Evolutionary conservation across 2,329 filamentous ascomycete genomes (phyloP).

Genomic region (Tolypocladium cylindrosporum): DNA sequence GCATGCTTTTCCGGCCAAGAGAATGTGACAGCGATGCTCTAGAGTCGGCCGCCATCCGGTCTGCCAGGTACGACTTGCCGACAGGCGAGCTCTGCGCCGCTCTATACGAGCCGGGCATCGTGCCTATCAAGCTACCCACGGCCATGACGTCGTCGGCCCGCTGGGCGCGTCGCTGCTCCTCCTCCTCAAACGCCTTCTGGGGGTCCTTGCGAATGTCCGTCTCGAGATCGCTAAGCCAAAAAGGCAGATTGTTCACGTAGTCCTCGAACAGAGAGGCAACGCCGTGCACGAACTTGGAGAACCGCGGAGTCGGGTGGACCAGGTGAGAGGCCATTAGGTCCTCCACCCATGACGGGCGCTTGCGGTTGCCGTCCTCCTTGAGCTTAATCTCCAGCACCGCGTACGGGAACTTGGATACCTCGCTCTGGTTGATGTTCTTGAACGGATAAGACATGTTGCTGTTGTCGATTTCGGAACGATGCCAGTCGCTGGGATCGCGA

Average conservation of each 20-base stretch:
- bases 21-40: slow-evolving; percentile 20
- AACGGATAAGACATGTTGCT: slow-evolving; percentile 80
- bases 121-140: slow-evolving; percentile 77
- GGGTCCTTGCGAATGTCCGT: slow-evolving; percentile 91
- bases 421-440: slow-evolving; percentile 75
- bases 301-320: slow-evolving; percentile 78
- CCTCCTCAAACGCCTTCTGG: slow-evolving; percentile 79
- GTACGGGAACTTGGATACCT: slow-evolving; percentile 84
- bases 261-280: slow-evolving; percentile 89
- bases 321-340: slow-evolving; percentile 90
- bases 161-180: slow-evolving; percentile 74
- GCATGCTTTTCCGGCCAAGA: slow-evolving; percentile 14
- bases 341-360: slow-evolving; percentile 75
- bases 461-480: slow-evolving; percentile 81
- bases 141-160: slow-evolving; percentile 79
- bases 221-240: slow-evolving; percentile 89
- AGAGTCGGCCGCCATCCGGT: slow-evolving; percentile 39
- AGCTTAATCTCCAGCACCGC: slow-evolving; percentile 90
- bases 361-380: slow-evolving; percentile 53
- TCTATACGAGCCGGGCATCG: slow-evolving; percentile 42
- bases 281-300: slow-evolving; percentile 96
- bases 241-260: slow-evolving; percentile 89
- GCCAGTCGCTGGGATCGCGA: slow-evolving; percentile 82
- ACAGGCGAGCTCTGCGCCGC: slow-evolving; percentile 56
- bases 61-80: slow-evolving; percentile 53